Conservation (phyloP, 495 filamentous ascomycete species). For the Annulohypoxylon bovei region DNA sequence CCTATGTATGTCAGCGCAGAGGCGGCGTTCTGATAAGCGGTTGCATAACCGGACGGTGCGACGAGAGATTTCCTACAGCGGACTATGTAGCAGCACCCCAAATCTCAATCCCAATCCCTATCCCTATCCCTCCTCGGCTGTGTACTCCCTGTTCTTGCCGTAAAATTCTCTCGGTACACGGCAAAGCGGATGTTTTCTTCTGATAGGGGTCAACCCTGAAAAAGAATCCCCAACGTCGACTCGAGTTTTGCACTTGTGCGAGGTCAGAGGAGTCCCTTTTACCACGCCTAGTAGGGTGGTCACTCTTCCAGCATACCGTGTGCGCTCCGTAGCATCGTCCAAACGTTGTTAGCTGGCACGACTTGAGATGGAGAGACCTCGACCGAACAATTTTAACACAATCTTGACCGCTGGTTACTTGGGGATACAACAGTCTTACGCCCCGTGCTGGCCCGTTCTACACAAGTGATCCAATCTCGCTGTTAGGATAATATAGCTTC, state of each 20-base stretch:
- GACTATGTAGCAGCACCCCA: too few relatives aligned
- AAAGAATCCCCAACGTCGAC: background rate
- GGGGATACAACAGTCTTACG: conserved; percentile 2
- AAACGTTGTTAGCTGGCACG: background rate
- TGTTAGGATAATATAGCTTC: background rate
- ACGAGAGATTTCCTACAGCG: background rate
- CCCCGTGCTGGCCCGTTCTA: background rate
- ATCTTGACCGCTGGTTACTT: conserved; percentile 1
- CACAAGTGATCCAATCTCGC: background rate
- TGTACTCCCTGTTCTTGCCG: background rate
- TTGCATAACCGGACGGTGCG: background rate
- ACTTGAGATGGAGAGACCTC: background rate
- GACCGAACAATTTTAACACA: background rate
- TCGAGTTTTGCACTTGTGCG: background rate
- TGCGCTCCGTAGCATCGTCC: background rate
- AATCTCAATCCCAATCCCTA: too few relatives aligned
- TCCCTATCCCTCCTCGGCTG: background rate
- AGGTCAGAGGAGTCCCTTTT: background rate
- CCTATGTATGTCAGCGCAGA: background rate
- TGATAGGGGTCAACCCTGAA: conserved; percentile 25
- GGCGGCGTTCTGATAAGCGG: background rate
- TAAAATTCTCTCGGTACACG: conserved; percentile 1
- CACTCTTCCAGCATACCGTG: background rate
- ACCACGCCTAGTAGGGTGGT: background rate
- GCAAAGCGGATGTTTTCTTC: background rate